Conservation (phyloP, 371 early-diverging fungal genomes). For the Syncephalastrum racemosum region DNA sequence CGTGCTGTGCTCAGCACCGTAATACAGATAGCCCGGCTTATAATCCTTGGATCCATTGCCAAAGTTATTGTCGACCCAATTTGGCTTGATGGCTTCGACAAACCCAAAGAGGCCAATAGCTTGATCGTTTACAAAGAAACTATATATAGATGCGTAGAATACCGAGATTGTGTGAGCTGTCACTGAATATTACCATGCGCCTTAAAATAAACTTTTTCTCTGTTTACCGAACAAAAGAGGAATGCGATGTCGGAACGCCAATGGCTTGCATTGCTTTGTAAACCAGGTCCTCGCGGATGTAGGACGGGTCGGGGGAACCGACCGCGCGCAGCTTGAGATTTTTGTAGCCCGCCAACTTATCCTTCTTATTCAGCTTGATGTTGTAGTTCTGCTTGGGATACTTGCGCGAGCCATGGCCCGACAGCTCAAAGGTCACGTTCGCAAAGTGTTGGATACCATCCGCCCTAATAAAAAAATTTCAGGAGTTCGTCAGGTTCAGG, state of each 20-base stretch:
- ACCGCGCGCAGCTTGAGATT: slow-evolving; percentile 19
- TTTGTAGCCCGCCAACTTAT: slow-evolving; percentile 10
- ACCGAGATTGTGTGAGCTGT: too few species aligned
- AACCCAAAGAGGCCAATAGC: slow-evolving; percentile 21
- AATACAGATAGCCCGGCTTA: slow-evolving; percentile 19
- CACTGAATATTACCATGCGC: too few species aligned
- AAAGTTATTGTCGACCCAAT: slow-evolving; percentile 24
- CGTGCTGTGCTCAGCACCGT: slow-evolving; percentile 8
- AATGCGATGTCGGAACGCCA: slow-evolving; percentile 14
- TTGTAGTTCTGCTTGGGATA: slow-evolving; percentile 21
- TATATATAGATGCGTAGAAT: not conserved
- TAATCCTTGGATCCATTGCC: slow-evolving; percentile 15
- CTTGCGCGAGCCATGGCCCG: slow-evolving; percentile 13
- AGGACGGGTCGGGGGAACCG: slow-evolving; percentile 19
- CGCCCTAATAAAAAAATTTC: not conserved
- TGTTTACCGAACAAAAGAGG: slow-evolving; percentile 21
- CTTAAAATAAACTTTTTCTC: not conserved
- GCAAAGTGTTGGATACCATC: slow-evolving; percentile 5
- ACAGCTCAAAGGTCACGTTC: slow-evolving; percentile 9
- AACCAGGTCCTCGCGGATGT: slow-evolving; percentile 19
- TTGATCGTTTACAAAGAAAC: slow-evolving; percentile 26
- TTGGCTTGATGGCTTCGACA: slow-evolving; percentile 20
- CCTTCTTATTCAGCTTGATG: slow-evolving; percentile 12
- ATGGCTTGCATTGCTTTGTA: slow-evolving; percentile 14
- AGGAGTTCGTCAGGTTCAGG: not conserved